Base-by-base conservation (phyloP, 116 monocot species). In the Dioscorea cayenensis region DNA sequence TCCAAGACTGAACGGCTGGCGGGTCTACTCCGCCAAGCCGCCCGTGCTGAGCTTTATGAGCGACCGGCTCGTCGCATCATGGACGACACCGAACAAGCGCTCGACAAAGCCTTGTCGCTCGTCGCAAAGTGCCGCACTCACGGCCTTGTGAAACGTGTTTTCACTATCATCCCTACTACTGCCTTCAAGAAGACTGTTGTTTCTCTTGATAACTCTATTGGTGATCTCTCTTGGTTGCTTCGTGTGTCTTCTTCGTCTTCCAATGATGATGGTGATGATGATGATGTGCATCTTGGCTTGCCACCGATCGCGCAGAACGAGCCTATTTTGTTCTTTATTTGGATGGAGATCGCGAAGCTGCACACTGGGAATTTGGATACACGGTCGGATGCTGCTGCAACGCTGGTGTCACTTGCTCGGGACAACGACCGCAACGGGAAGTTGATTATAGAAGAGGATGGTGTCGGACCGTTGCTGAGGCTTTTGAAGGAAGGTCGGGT, bases 241-340 rank as follows among this genome's bases (percentile, higher is more conserved):
- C 80, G 99, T 32, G 99, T 94, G 60, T 99, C 99, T 71, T 65
- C 75, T 16, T 25, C 25, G 25, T 64, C 85, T 12, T 49, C 77
- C 21, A 74, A 72, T 51, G 75, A 66, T 36, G 77, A 69, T 43
- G 43, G 12, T 43, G 89, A 85, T 73, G 83, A 80, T 62, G 93
- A 83, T 65, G 80, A 74, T 60, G 82, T 82, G 38, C 87, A 88
- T 69, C 76, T 87, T 27, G 99, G 94, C 3, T 82, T 99, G 36
- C 89, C 94, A 20, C 94, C 99, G 3, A 91, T 99, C 84, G 94
- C 94, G 36, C 79, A 87, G 68, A 99, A 89, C 85, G 94, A 99
- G 73, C 99, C 99, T 20, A 94, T 89, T 55, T 76, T 91, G 52
- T 85, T 81, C 75, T 77, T 99, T 2, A 94, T 94, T 23, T 94